Conservation (phyloP, 495 filamentous ascomycete species). For the Xylaria intraflava region DNA sequence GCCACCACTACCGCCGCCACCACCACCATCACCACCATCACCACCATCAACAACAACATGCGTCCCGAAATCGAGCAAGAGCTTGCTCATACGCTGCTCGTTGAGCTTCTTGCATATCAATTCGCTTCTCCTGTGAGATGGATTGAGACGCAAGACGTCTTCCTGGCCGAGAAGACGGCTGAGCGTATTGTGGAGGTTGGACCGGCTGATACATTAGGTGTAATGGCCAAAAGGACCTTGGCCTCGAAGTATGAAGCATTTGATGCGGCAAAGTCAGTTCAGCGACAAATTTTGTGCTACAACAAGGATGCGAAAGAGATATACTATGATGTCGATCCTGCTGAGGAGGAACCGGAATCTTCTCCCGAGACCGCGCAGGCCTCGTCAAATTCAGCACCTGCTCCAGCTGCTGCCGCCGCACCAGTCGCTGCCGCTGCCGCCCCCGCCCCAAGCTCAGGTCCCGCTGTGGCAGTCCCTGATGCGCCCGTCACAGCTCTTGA, state of each 20-base stretch:
- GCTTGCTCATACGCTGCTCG: slow-evolving; percentile 91
- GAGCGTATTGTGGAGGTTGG: slow-evolving; percentile 98
- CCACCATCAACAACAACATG: slow-evolving; percentile 51
- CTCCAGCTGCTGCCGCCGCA: slow-evolving; percentile 47
- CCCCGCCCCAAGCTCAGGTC: slow-evolving; percentile 67
- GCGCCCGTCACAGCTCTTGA: slow-evolving; percentile 80
- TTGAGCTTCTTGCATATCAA: slow-evolving; percentile 97
- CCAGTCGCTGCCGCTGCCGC: slow-evolving; percentile 51
- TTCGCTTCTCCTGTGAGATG: slow-evolving; percentile 98
- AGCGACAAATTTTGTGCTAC: slow-evolving; percentile 97
- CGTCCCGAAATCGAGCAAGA: slow-evolving; percentile 98
- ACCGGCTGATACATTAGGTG: slow-evolving; percentile 94
- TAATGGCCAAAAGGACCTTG: slow-evolving; percentile 94
- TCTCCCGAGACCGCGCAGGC: slow-evolving; percentile 41
- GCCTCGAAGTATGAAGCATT: slow-evolving; percentile 98
- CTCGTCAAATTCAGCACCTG: slow-evolving; percentile 36
- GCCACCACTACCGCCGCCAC: not conserved
- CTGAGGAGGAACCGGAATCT: slow-evolving; percentile 78
- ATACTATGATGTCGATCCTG: slow-evolving; percentile 96
- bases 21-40: not conserved
- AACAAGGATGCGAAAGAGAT: slow-evolving; percentile 99
- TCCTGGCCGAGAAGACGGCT: slow-evolving; percentile 88
- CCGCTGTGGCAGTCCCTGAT: slow-evolving; percentile 84
- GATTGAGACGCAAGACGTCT: slow-evolving; percentile 99
- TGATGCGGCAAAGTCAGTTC: slow-evolving; percentile 90